Evolutionary conservation across 345 rosid species (phyloP), one percentile per base, ranked within the genome.

Genomic region (Linum lewisii): DNA sequence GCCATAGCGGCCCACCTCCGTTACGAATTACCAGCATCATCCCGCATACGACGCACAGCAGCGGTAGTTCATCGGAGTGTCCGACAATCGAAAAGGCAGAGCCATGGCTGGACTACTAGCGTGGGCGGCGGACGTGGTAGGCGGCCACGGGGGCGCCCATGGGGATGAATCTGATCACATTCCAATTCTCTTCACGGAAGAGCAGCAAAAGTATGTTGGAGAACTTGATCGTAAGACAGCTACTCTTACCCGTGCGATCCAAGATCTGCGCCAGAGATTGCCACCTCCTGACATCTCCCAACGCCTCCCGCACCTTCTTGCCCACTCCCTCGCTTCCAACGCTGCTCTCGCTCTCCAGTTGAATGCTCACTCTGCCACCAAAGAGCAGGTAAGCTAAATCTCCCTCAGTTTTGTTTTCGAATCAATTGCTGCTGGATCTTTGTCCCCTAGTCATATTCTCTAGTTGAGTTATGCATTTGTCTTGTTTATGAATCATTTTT

Each of bases 121-220:
- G 16, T 91, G 98, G 96, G 98, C 98, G 42, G 96, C 98, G 26
- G 96, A 91, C 51, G 95, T 88, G 16, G 98, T 91, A 3, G 88
- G 84, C 6, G 87, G 78, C 53, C 89, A 84, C 45, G 82, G 84
- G 8, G 19, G 21, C 54, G 71, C 63, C 26, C 70, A 55, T 23
- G 57, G n/a, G 29, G 72, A 67, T 49, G 81, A 77, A 2, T 76
- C 60, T 15, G 65, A 65, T 62, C 73, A 66, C 44, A 77, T 84
- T 54, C 90, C 90, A 1, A 38, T 79, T 2, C 70, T 79, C 23
- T 75, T 86, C 68, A 78, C 87, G 1, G 69, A 76, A 8, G 91
- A 92, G 25, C 93, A 88, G 57, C 95, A 69, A 59, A 82, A 54
- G 16, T 84, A 88, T 71, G 95, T 74, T 9, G 73, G 69, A 50